A percentile compares a stretch with the other conserved stretches of the same genome.
phyloP scores from a whole-genome alignment of 2,329 filamentous ascomycete genomes.

The Remersonia thermophila region DNA sequence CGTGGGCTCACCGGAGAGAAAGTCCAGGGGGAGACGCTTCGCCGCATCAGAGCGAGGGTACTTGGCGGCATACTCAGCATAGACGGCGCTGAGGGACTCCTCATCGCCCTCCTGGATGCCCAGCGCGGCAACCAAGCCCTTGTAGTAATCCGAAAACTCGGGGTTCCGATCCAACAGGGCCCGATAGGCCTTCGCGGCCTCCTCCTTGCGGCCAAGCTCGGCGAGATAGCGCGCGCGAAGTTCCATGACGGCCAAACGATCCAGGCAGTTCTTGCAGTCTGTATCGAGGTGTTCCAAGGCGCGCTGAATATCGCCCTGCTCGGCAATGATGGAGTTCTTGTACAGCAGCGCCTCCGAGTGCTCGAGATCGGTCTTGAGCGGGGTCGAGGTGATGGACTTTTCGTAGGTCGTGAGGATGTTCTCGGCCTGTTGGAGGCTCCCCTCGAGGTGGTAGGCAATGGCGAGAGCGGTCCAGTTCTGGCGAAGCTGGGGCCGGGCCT shows the following conservation, averaged over 20 bases:
- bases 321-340: conserved; percentile 89
- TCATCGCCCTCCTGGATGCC: conserved; percentile 46
- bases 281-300: conserved; percentile 78
- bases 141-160: conserved; percentile 79
- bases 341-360: conserved; percentile 91
- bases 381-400: conserved; percentile 74
- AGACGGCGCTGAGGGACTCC: conserved; percentile 54
- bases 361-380: conserved; percentile 69
- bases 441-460: conserved; percentile 82
- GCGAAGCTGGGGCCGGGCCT: conserved; percentile 65
- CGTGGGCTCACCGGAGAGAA: conserved; percentile 51
- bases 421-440: conserved; percentile 75
- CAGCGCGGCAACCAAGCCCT: conserved; percentile 58
- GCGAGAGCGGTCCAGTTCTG: conserved; percentile 98
- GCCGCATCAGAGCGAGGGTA: conserved; percentile 75
- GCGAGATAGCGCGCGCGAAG: conserved; percentile 73
- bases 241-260: conserved; percentile 77
- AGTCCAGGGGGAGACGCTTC: conserved; percentile 76
- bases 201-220: conserved; percentile 61
- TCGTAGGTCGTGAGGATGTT: conserved; percentile 86
- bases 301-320: conserved; percentile 69
- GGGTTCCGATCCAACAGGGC: conserved; percentile 74
- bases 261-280: conserved; percentile 64
- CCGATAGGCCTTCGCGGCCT: conserved; percentile 72
- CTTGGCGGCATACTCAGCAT: conserved; percentile 69